Percentiles rank a stretch among this genome's conserved stretches.
Evolutionary conservation across 345 rosid species (phyloP).

Genomic region (Arabidopsis thaliana): TAIR10.1 NC_003075.7:11935001-11935500

Average conservation of each 20-base stretch:
- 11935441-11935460: slow-evolving; percentile 48
- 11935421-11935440: slow-evolving; percentile 43
- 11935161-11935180: slow-evolving; percentile 30
- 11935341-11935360: slow-evolving; percentile 46
- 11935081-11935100: slow-evolving; percentile 21
- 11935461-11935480: slow-evolving; percentile 47
- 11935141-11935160: slow-evolving; percentile 34
- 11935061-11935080: slow-evolving; percentile 20
- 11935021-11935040: slow-evolving; percentile 25
- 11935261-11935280: slow-evolving; percentile 39
- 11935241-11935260: slow-evolving; percentile 42
- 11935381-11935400: slow-evolving; percentile 48
- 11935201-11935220: slow-evolving; percentile 50
- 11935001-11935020: neutral
- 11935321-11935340: slow-evolving; percentile 38
- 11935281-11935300: slow-evolving; percentile 48
- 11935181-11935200: slow-evolving; percentile 40
- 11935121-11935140: slow-evolving; percentile 23
- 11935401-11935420: slow-evolving; percentile 42
- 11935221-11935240: slow-evolving; percentile 51
- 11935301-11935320: slow-evolving; percentile 50
- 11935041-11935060: neutral
- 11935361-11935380: slow-evolving; percentile 47
- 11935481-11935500: slow-evolving; percentile 44
- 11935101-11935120: slow-evolving; percentile 26